These are phyloP conservation scores for Populus ilicifolia DNA, from an alignment of 345 rosid genomes.

Conservation along the genomic window DNA sequence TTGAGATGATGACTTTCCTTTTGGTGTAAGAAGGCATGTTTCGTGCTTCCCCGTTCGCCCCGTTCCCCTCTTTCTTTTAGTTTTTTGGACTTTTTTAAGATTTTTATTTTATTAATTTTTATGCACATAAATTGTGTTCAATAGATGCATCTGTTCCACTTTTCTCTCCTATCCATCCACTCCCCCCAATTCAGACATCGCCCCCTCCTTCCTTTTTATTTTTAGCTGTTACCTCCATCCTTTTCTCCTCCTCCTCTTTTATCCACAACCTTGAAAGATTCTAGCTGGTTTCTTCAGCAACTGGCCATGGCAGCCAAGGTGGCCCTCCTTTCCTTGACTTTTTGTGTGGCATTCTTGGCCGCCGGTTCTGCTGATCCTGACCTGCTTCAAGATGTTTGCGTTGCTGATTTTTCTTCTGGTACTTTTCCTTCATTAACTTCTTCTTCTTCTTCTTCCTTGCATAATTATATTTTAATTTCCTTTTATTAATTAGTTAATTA, in stretches of 20 bases:
- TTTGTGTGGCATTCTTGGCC: constrained; percentile 28
- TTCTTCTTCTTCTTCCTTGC: no score
- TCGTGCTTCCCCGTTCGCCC: constrained; percentile 6
- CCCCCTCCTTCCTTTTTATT: background rate
- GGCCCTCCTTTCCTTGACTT: constrained; percentile 16
- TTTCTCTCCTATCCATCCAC: background rate
- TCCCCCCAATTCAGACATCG: background rate
- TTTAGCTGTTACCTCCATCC: background rate
- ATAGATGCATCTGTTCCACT: background rate
- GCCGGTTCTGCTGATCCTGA: constrained; percentile 52
- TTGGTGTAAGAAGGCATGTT: background rate
- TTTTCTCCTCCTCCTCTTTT: background rate
- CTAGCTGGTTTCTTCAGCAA: background rate
- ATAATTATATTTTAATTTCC: background rate
- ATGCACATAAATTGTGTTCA: no score
- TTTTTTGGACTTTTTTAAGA: no score
- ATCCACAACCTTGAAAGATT: background rate
- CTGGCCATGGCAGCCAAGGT: constrained; percentile 17
- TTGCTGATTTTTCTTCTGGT: constrained; percentile 67
- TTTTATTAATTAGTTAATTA: background rate
- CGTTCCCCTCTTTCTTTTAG: background rate
- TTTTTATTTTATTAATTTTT: no score
- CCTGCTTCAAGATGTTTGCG: constrained; percentile 80
- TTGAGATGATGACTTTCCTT: background rate
- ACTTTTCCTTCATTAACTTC: background rate